Percentiles rank a stretch among this genome's conserved stretches.
Evolutionary conservation across 2,329 filamentous ascomycete species (phyloP).

Genomic region (Ascochyta rabiei): DNA sequence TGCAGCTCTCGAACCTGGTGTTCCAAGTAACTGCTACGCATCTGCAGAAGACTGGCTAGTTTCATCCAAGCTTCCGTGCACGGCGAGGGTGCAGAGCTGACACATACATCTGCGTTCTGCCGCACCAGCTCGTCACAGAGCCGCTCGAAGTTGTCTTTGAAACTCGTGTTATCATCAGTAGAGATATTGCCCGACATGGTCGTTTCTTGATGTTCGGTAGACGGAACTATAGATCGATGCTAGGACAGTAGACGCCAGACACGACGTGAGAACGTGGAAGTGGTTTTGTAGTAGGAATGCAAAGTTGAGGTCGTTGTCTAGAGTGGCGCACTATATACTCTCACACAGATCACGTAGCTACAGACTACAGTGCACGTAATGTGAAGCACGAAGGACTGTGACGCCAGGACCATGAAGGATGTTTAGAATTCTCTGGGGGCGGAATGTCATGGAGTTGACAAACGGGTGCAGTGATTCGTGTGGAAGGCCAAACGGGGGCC

Average conservation of each 20-base stretch:
- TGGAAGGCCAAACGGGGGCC: background rate
- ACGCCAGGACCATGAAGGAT: too few species aligned
- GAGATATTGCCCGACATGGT: background rate
- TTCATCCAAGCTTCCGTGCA: background rate
- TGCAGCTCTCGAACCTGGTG: background rate
- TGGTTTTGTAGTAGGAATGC: background rate
- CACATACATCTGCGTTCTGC: background rate
- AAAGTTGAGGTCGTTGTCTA: background rate
- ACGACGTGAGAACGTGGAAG: background rate
- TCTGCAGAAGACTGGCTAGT: background rate
- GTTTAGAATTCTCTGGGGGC: too few species aligned
- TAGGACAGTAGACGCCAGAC: background rate
- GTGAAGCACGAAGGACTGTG: too few species aligned
- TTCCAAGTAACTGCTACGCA: background rate
- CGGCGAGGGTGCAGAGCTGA: background rate
- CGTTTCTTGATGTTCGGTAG: too few species aligned
- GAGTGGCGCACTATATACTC: background rate
- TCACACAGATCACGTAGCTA: too few species aligned
- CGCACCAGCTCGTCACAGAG: too few species aligned
- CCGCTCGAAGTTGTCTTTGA: background rate
- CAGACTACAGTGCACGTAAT: too few species aligned
- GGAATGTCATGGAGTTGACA: background rate
- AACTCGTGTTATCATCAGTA: background rate
- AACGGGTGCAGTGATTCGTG: background rate
- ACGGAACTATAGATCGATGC: too few species aligned